Percentiles rank a stretch among this genome's conserved stretches.
Conservation (phyloP, 192 early-diverging fungal genomes). For the Coemansia sp. region DNA sequence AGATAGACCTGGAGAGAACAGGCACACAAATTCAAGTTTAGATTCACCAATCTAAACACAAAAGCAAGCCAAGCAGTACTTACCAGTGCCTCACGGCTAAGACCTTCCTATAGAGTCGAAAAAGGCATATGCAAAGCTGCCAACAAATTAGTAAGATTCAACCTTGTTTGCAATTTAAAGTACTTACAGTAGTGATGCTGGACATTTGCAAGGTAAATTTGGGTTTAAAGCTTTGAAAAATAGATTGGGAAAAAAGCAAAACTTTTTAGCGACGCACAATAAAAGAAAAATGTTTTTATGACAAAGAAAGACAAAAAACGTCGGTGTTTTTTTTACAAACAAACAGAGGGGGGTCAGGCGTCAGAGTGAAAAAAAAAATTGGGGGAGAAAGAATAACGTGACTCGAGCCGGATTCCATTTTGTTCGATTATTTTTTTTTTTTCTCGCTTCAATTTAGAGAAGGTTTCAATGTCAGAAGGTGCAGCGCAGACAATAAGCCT, state of each 20-base stretch:
- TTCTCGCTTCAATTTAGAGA: neutral
- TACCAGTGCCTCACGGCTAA: slow-evolving; percentile 52
- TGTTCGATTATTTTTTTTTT: neutral
- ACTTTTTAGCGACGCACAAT: slow-evolving; percentile 6
- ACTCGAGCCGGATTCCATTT: neutral
- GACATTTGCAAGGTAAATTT: slow-evolving; percentile 14
- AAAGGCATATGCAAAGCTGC: too few species aligned
- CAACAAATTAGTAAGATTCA: neutral
- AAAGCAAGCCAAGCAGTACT: slow-evolving; percentile 14
- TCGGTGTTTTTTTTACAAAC: slow-evolving; percentile 9
- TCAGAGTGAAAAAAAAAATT: slow-evolving; percentile 9
- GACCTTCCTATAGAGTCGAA: slow-evolving; percentile 29
- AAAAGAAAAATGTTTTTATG: slow-evolving; percentile 4
- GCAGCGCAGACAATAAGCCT: slow-evolving; percentile 66
- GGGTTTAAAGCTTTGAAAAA: neutral
- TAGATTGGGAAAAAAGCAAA: slow-evolving; percentile 14
- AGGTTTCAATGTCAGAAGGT: slow-evolving; percentile 2
- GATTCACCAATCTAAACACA: too few species aligned
- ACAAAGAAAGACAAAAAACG: slow-evolving; percentile 10
- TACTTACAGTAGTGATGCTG: slow-evolving; percentile 44
- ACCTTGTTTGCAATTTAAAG: neutral
- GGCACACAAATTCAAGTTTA: too few species aligned
- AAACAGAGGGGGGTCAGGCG: neutral
- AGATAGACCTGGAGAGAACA: too few species aligned
- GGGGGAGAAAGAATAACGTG: slow-evolving; percentile 1